Percentiles rank a stretch among this genome's conserved stretches.
These are phyloP conservation scores for Coniferiporia weirii DNA, from an alignment of 1,284 basidiomycete species.

Conservation along the genomic window DNA sequence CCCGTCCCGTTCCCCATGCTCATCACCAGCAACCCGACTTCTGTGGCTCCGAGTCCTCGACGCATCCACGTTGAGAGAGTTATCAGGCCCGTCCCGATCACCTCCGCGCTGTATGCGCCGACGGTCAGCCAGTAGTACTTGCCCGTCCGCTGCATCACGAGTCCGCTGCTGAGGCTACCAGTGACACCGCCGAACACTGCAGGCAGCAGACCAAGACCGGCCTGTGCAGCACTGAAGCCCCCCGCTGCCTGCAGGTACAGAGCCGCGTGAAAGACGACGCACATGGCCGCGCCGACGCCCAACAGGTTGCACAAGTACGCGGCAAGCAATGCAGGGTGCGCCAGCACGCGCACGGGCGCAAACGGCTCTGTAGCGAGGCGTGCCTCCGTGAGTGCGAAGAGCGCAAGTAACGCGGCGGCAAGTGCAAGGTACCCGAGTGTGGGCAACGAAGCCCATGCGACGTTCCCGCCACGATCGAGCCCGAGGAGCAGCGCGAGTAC, in stretches of 20 bases:
- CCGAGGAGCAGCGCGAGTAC: slow-evolving; percentile 51
- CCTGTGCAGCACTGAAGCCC: slow-evolving; percentile 39
- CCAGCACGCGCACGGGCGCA: slow-evolving; percentile 49
- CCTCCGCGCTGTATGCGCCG: slow-evolving; percentile 33
- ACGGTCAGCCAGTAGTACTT: slow-evolving; percentile 51
- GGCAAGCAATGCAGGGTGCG: slow-evolving; percentile 44
- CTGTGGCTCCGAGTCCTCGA: background rate
- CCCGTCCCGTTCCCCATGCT: slow-evolving; percentile 45
- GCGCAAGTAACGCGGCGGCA: slow-evolving; percentile 21
- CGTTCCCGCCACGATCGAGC: slow-evolving; percentile 53
- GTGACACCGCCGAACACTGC: slow-evolving; percentile 39
- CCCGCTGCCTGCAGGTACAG: slow-evolving; percentile 55
- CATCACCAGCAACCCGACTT: slow-evolving; percentile 32
- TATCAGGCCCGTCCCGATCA: slow-evolving; percentile 36
- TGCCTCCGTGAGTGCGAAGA: slow-evolving; percentile 35
- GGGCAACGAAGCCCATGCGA: slow-evolving; percentile 44
- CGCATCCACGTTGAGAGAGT: slow-evolving; percentile 22
- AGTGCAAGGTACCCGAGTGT: slow-evolving; percentile 27
- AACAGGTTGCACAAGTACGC: slow-evolving; percentile 58
- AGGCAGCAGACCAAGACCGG: slow-evolving; percentile 47
- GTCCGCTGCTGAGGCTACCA: slow-evolving; percentile 47
- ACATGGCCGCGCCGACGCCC: slow-evolving; percentile 39
- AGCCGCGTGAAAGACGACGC: slow-evolving; percentile 48
- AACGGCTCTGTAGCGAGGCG: slow-evolving; percentile 50
- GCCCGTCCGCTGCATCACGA: slow-evolving; percentile 54